A percentile compares a stretch with the other conserved stretches of the same genome.
phyloP scores from a whole-genome alignment of 495 filamentous ascomycete species.

The Penicillium verhagenii region DNA sequence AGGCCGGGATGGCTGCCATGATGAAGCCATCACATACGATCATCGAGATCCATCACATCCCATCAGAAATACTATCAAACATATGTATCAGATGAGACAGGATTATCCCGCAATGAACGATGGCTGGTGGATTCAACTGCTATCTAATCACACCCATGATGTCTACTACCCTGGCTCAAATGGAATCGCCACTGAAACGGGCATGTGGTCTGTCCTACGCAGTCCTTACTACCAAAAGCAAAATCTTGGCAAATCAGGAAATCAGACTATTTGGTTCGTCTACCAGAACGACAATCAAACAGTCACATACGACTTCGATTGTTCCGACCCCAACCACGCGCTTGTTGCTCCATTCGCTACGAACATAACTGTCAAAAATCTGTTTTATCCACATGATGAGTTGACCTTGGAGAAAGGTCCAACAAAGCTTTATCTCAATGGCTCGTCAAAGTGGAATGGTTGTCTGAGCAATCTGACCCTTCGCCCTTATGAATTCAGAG shows the following conservation, averaged over 20 bases:
- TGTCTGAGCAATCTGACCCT: slow-evolving; percentile 56
- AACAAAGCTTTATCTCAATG: slow-evolving; percentile 42
- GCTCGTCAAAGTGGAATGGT: slow-evolving; percentile 50
- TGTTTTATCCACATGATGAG: slow-evolving; percentile 67
- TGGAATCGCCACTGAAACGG: slow-evolving; percentile 57
- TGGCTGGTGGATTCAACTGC: slow-evolving; percentile 57
- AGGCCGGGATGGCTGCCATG: slow-evolving; percentile 57
- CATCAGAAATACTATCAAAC: slow-evolving; percentile 63
- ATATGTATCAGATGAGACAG: slow-evolving; percentile 63
- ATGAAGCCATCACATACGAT: slow-evolving; percentile 57
- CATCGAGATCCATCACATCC: slow-evolving; percentile 70
- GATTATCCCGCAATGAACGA: slow-evolving; percentile 62
- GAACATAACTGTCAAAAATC: slow-evolving; percentile 59
- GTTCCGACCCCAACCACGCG: slow-evolving; percentile 43
- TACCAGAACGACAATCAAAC: slow-evolving; percentile 62
- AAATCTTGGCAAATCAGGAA: slow-evolving; percentile 46
- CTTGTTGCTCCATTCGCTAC: slow-evolving; percentile 59
- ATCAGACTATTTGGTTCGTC: slow-evolving; percentile 63
- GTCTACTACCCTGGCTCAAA: slow-evolving; percentile 54
- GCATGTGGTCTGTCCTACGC: slow-evolving; percentile 65
- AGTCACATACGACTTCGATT: slow-evolving; percentile 61
- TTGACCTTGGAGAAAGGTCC: slow-evolving; percentile 42
- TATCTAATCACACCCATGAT: slow-evolving; percentile 58
- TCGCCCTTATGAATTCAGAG: slow-evolving; percentile 59
- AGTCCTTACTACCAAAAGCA: slow-evolving; percentile 51